Evolutionary conservation across 306 rosid species (phyloP), one percentile per base, ranked within the genome.

Genomic region (Lathyrus oleraceus): DNA sequence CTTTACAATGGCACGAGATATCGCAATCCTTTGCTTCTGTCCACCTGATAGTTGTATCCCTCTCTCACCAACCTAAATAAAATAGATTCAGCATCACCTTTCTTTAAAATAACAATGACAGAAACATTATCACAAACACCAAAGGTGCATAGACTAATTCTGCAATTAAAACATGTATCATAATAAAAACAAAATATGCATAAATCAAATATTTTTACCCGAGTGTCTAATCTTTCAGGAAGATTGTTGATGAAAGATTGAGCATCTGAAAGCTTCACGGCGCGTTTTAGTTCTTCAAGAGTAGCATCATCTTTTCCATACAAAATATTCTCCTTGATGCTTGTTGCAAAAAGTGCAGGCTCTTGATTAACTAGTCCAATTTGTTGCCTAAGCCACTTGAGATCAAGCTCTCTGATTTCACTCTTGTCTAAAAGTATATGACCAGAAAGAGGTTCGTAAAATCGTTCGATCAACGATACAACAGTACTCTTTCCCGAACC

Each of bases 11-110:
- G 98, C 98, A 0, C 98, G 89, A 10, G 98, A 82, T 74, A 94
- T 88, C 25, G 98, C 98, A 65, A 94, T 90, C 81, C 98, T 84
- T 73, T 94, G 98, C 82, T 90, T 90, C 65, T 94, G 97, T 68
- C 98, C 98, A 28, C 97, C 98, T 12, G 98, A 94, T 40, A 90
- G 74, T 74, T 94, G 98, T 78, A 94, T 88, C 43, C 98, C 98
- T 80, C 98, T 90, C 81, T 94, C 98, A 17, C 98, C 98, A 80
- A 94, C 98, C 98, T 93, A 66, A 21, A 75, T 5, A 57, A 69
- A 79, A 67, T 12, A 61, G 11, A 28, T 36, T 20, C 39, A 59
- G 53, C 15, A 47, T 81, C 58, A 62, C 71, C 49, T 12, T 49
- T 77, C 47, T 42, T 23, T 10, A 30, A 19, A 64, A 40, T 19